These are phyloP conservation scores for Eleusine coracana DNA, from an alignment of 176 grass and related monocot species.

Conservation along the genomic window DNA sequence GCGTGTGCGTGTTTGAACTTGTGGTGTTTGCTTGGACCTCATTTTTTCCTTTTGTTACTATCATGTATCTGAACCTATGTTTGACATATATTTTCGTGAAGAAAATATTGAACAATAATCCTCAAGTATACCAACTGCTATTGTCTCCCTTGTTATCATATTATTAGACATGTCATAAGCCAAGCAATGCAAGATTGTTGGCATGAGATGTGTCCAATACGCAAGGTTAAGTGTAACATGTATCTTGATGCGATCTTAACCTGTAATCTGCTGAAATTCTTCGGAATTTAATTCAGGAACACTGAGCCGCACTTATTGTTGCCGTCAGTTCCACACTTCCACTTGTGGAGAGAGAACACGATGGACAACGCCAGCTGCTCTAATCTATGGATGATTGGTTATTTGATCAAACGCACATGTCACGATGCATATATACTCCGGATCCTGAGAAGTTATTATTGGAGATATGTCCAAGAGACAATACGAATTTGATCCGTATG, in stretches of 20 bases:
- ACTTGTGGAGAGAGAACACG: no score
- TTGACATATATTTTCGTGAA: slow-evolving; percentile 39
- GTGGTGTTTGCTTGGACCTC: slow-evolving; percentile 40
- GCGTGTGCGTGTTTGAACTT: slow-evolving; percentile 32
- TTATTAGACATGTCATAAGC: not conserved
- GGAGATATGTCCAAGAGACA: no score
- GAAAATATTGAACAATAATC: slow-evolving; percentile 43
- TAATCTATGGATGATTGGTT: not conserved
- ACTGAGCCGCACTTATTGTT: not conserved
- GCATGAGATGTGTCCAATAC: not conserved
- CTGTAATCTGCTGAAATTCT: not conserved
- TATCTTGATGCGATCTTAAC: not conserved
- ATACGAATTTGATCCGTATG: no score
- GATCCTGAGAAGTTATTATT: no score
- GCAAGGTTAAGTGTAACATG: not conserved
- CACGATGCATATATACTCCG: no score
- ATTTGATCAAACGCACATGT: not conserved
- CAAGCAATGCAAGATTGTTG: slow-evolving; percentile 7
- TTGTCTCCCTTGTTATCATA: slow-evolving; percentile 15
- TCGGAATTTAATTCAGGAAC: not conserved
- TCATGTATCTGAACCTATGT: slow-evolving; percentile 49
- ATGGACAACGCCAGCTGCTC: not conserved
- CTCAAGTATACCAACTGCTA: slow-evolving; percentile 11
- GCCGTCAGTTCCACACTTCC: not conserved
- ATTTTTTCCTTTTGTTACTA: slow-evolving; percentile 43